Evolutionary conservation across 108 stramenopile genomes (phyloP).

Genomic region (Schizochytrium sp.): DNA sequence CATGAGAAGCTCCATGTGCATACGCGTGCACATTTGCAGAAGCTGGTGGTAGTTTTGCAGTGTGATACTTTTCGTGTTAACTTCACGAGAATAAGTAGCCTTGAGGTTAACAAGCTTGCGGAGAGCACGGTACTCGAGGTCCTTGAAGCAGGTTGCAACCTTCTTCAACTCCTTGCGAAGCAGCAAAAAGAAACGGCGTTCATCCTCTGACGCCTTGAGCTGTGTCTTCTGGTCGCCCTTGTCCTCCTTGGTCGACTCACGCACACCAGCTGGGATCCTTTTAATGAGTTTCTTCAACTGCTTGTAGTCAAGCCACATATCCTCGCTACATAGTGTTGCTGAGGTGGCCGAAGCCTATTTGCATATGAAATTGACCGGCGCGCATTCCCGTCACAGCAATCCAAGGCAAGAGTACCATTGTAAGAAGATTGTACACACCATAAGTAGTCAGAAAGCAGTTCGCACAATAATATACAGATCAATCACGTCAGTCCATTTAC

Average conservation of each 20-base stretch:
- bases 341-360: slow-evolving; percentile 33
- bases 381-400: too few relatives aligned
- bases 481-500: too few relatives aligned
- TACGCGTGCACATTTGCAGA: slow-evolving; percentile 87
- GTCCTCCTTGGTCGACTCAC: slow-evolving; percentile 70
- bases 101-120: slow-evolving; percentile 81
- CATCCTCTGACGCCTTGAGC: not conserved
- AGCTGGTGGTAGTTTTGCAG: slow-evolving; percentile 67
- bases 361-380: too few relatives aligned
- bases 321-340: slow-evolving; percentile 46
- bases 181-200: slow-evolving; percentile 83
- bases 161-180: slow-evolving; percentile 89
- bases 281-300: slow-evolving; percentile 88
- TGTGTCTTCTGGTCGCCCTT: not conserved
- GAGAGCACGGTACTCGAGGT: not conserved
- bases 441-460: too few relatives aligned
- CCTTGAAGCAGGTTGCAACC: slow-evolving; percentile 86
- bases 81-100: slow-evolving; percentile 75
- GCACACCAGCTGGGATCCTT: slow-evolving; percentile 75
- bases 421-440: too few relatives aligned
- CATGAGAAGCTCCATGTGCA: slow-evolving; percentile 93
- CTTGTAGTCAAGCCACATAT: slow-evolving; percentile 77
- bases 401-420: too few relatives aligned
- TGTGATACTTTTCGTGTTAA: slow-evolving; percentile 60
- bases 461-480: too few relatives aligned